Percentiles rank a stretch among this genome's conserved stretches.
Conservation (phyloP, 306 rosid species). For the Fragaria vesca region DNA sequence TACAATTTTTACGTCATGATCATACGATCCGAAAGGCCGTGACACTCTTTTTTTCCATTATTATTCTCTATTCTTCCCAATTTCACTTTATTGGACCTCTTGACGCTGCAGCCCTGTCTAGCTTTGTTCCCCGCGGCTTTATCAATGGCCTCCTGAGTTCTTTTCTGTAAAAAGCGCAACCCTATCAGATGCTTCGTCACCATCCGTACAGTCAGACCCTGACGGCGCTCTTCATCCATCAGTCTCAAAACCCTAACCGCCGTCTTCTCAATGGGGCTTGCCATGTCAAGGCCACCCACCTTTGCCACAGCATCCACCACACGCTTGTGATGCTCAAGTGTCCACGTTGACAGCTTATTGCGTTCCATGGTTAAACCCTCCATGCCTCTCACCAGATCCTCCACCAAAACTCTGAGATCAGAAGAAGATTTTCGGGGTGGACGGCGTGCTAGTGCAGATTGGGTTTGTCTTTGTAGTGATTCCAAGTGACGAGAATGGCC, state of each 20-base stretch:
- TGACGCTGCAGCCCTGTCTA: neutral
- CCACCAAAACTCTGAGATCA: neutral
- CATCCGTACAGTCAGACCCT: neutral
- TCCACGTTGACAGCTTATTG: neutral
- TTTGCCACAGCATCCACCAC: neutral
- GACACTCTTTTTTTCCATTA: neutral
- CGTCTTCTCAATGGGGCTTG: neutral
- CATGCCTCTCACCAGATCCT: neutral
- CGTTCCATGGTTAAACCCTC: neutral
- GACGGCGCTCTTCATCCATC: neutral
- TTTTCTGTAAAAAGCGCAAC: neutral
- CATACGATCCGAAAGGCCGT: neutral
- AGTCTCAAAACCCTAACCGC: neutral
- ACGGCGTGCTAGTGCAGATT: neutral
- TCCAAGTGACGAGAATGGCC: neutral
- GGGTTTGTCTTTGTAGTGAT: neutral
- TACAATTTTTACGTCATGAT: neutral
- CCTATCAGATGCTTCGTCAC: neutral
- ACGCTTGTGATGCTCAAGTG: neutral
- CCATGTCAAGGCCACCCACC: neutral
- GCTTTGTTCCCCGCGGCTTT: neutral
- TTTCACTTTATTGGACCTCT: neutral
- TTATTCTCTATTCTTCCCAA: neutral
- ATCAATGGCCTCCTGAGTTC: neutral
- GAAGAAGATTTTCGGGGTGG: neutral